phyloP scores from a whole-genome alignment of 176 grass and related monocot genomes.

The Phoenix dactylifera region DNA sequence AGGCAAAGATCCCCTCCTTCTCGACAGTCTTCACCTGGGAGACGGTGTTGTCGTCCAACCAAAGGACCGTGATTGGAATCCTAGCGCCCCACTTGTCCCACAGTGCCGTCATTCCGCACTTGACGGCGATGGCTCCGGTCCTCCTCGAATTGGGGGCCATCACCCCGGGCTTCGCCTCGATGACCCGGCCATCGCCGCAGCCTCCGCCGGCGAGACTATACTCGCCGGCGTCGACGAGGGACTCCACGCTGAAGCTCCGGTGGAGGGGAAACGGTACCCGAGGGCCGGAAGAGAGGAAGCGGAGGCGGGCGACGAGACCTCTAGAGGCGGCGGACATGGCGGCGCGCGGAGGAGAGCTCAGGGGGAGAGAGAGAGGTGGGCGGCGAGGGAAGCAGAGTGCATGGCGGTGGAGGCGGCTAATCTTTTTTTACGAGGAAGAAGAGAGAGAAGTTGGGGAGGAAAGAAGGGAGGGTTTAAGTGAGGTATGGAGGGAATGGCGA shows the following conservation, averaged over 20 bases:
- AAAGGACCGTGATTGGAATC: constrained; percentile 80
- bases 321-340: constrained; percentile 76
- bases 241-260: constrained; percentile 46
- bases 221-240: constrained; percentile 34
- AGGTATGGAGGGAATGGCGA: no score
- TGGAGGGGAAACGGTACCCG: neutral
- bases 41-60: constrained; percentile 91
- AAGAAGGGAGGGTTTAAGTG: no score
- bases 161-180: constrained; percentile 41
- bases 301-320: constrained; percentile 61
- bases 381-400: constrained; percentile 13
- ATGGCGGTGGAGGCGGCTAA: neutral
- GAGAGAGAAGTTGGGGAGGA: no score
- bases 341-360: neutral
- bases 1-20: constrained; percentile 70
- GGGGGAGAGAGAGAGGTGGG: neutral
- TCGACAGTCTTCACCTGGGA: constrained; percentile 94
- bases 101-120: constrained; percentile 90
- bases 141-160: constrained; percentile 58
- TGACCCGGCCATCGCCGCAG: constrained; percentile 36
- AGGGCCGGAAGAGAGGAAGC: constrained; percentile 20
- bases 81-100: constrained; percentile 99
- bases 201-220: constrained; percentile 4
- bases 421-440: no score
- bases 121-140: constrained; percentile 79